Evolutionary conservation across 1,284 basidiomycete species (phyloP).

Genomic region (Fomitopsis palustris): DNA sequence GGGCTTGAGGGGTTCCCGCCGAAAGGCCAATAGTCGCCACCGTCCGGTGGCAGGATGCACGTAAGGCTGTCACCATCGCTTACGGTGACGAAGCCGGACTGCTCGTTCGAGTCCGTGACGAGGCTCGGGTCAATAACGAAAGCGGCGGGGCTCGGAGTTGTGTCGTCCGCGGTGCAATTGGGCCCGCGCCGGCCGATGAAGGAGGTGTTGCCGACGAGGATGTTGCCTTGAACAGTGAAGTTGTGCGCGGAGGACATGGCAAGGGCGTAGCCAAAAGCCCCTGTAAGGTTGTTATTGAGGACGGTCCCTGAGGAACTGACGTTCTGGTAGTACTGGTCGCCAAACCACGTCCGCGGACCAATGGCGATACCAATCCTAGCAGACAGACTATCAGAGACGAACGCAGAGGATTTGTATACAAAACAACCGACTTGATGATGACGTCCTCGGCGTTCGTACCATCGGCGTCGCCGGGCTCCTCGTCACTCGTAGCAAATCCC

Average conservation of each 20-base stretch:
- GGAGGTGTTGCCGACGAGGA: constrained; percentile 65
- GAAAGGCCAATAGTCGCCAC: constrained; percentile 73
- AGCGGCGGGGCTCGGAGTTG: constrained; percentile 49
- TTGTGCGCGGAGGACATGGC: constrained; percentile 62
- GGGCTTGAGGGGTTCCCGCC: constrained; percentile 45
- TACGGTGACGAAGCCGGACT: constrained; percentile 50
- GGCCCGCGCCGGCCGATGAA: constrained; percentile 73
- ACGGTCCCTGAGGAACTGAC: constrained; percentile 60
- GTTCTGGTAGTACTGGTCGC: constrained; percentile 55
- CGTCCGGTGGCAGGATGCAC: constrained; percentile 62
- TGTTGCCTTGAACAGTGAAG: constrained; percentile 67
- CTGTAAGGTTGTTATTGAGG: constrained; percentile 62
- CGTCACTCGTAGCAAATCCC: constrained; percentile 54
- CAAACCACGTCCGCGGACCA: constrained; percentile 80
- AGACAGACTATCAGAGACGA: constrained; percentile 10
- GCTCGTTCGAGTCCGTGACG: constrained; percentile 40
- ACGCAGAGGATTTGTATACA: background rate
- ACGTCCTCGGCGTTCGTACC: constrained; percentile 59
- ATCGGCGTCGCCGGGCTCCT: constrained; percentile 36
- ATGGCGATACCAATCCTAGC: constrained; percentile 69
- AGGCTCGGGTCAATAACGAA: constrained; percentile 55
- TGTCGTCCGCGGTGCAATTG: constrained; percentile 57
- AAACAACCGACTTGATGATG: constrained; percentile 55
- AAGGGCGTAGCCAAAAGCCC: constrained; percentile 70
- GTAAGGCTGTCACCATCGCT: constrained; percentile 54